Evolutionary conservation across 164 flowering plant genomes (phyloP).

Genomic region (Protea cynaroides): DNA sequence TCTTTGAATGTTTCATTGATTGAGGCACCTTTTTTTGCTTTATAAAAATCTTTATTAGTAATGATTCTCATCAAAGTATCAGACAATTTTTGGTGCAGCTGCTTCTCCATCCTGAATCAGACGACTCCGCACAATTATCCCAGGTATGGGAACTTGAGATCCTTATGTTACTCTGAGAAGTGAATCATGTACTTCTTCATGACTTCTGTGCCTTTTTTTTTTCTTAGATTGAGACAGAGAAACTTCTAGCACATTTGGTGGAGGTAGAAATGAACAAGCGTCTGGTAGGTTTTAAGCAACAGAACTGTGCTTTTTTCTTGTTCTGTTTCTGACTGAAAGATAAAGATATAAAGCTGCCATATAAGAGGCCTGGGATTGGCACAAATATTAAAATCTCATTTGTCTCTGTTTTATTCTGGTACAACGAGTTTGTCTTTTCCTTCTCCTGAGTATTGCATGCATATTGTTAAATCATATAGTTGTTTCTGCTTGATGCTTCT

Average conservation of each 20-base stretch:
- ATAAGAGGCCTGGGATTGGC: neutral
- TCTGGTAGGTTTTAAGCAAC: conserved; percentile 37
- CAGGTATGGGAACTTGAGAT: conserved; percentile 46
- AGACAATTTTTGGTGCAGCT: conserved; percentile 27
- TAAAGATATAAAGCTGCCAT: neutral
- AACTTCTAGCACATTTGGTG: conserved; percentile 93
- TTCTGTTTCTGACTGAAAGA: neutral
- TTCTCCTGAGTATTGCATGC: no score
- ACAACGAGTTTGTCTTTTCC: no score
- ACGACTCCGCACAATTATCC: conserved; percentile 96
- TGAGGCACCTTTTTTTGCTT: neutral
- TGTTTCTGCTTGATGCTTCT: no score
- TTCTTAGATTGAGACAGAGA: conserved; percentile 93
- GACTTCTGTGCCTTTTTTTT: conserved; percentile 1
- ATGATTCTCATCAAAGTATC: conserved; percentile 6
- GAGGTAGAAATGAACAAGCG: conserved; percentile 88
- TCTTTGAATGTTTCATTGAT: conserved; percentile 1
- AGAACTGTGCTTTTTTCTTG: neutral
- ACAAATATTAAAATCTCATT: neutral
- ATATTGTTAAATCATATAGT: no score
- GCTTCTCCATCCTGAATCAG: conserved; percentile 75
- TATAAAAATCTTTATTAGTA: neutral
- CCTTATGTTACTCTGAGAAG: neutral
- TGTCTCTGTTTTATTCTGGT: no score
- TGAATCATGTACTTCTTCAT: neutral